These are phyloP conservation scores for Neurospora sp. DNA, from an alignment of 495 filamentous ascomycete species.

Conservation along the genomic window DNA sequence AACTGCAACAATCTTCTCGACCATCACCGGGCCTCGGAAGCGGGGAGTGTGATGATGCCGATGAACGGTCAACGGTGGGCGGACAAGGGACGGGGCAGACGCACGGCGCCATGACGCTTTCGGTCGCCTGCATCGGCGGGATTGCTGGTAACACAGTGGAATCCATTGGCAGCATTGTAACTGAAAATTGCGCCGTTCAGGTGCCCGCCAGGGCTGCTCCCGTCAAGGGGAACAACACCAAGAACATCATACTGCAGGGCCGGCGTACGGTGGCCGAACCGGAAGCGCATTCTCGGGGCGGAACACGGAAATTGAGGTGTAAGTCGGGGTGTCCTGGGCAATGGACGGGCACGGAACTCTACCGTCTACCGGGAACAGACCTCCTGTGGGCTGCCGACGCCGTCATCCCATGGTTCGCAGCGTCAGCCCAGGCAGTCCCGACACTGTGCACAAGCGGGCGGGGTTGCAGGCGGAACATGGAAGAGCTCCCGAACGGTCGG, in stretches of 20 bases:
- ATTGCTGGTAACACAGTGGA: background rate
- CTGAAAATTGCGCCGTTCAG: background rate
- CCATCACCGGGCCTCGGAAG: background rate
- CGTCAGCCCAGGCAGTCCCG: background rate
- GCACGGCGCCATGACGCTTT: background rate
- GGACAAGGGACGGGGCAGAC: background rate
- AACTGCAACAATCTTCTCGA: background rate
- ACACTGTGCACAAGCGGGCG: background rate
- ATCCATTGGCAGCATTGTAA: background rate
- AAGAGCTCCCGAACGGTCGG: constrained; percentile 1
- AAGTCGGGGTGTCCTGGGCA: background rate
- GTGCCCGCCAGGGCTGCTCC: background rate
- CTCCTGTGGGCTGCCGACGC: background rate
- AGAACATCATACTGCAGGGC: background rate
- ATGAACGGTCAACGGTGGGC: background rate
- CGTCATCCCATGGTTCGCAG: background rate
- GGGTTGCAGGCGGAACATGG: background rate
- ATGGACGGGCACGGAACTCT: background rate
- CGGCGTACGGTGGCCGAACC: background rate
- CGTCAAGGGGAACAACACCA: background rate
- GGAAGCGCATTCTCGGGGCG: background rate
- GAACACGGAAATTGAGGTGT: background rate
- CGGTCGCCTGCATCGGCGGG: background rate
- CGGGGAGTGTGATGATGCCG: background rate
- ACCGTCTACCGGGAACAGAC: background rate